These are phyloP conservation scores for Epichloe elymi DNA, from an alignment of 2,329 filamentous ascomycete species.

Conservation along the genomic window DNA sequence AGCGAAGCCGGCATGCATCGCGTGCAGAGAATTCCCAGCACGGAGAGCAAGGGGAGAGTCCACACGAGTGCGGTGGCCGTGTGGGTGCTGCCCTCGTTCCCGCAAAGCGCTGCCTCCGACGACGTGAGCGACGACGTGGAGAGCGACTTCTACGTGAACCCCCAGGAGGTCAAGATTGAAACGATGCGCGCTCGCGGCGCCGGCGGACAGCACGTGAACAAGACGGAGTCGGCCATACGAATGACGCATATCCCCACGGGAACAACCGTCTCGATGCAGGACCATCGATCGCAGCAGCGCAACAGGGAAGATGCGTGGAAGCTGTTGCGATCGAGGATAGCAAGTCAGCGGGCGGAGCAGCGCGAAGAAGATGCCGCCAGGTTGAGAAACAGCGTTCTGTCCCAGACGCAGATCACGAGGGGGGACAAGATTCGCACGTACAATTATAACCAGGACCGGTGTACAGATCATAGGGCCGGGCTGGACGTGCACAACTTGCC, in stretches of 20 bases:
- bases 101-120: slow-evolving; percentile 38
- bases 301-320: slow-evolving; percentile 85
- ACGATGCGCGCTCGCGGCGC: slow-evolving; percentile 88
- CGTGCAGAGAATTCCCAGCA: slow-evolving; percentile 84
- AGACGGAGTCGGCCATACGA: slow-evolving; percentile 89
- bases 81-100: slow-evolving; percentile 79
- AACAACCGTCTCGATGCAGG: slow-evolving; percentile 82
- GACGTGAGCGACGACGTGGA: slow-evolving; percentile 64
- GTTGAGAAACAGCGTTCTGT: slow-evolving; percentile 65
- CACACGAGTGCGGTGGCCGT: slow-evolving; percentile 90
- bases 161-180: slow-evolving; percentile 73
- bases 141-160: slow-evolving; percentile 83
- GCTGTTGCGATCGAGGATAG: slow-evolving; percentile 68
- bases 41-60: slow-evolving; percentile 79
- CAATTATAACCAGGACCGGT: slow-evolving; percentile 62
- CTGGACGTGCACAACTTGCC: slow-evolving; percentile 69
- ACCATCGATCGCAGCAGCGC: slow-evolving; percentile 76
- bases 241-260: slow-evolving; percentile 83
- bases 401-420: slow-evolving; percentile 69
- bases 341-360: slow-evolving; percentile 65
- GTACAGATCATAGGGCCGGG: slow-evolving; percentile 79
- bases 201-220: slow-evolving; percentile 96
- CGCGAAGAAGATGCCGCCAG: slow-evolving; percentile 67
- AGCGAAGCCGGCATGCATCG: slow-evolving; percentile 90
- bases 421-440: slow-evolving; percentile 93